Evolutionary conservation across 495 filamentous ascomycete species (phyloP), one percentile per base, ranked within the genome.

Genomic region (Achaetomiella virescens): DNA sequence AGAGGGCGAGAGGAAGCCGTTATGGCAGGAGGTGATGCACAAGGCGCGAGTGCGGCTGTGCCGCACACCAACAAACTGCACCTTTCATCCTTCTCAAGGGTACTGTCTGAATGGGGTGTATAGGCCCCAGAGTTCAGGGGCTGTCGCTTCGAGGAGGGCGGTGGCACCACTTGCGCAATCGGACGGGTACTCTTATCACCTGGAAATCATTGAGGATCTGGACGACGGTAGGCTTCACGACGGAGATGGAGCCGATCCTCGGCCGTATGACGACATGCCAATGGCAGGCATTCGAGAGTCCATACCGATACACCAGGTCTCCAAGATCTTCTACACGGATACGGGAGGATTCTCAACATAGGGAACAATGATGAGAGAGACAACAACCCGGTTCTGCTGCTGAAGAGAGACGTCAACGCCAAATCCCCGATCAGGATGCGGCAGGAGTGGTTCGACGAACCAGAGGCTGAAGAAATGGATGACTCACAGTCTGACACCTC

Each of bases 1-100:
- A 31, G 73, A 74, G 29, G 68, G 67, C 1, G 75, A 77, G 25
- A 78, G 88, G 41, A 86, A 91, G 61, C 84, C 88, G 1, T 91
- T 91, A 0, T 97, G 93, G 95, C 95, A 97, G 64, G 95, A 99
- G 66, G 91, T 96, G 40, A 90, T 97, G 51, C 90, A 97, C 71
- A 99, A 97, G 71, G 90, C 90, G 20, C 80, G 84, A 41, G 81
- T 97, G 10, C 90, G 91, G 57, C 78, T 99, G 10, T 74, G 84
- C 53, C 75, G 90, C 31, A 66, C 70, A 42, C 81, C 61, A 7
- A 15, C 67, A 7, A 58, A 62, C 41, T 66, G 66, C 60, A 52
- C 42, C 0, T 70, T 70, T 42, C 65, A 72, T 38, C 24, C 53
- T 12, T 35, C 52, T 9, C 58, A 59, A 24, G 65, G 65, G 11